A percentile compares a stretch with the other conserved stretches of the same genome.
These are phyloP conservation scores for Isabelozyma pseudorhagii DNA, from an alignment of 805 yeast genomes.

Conservation along the genomic window DNA sequence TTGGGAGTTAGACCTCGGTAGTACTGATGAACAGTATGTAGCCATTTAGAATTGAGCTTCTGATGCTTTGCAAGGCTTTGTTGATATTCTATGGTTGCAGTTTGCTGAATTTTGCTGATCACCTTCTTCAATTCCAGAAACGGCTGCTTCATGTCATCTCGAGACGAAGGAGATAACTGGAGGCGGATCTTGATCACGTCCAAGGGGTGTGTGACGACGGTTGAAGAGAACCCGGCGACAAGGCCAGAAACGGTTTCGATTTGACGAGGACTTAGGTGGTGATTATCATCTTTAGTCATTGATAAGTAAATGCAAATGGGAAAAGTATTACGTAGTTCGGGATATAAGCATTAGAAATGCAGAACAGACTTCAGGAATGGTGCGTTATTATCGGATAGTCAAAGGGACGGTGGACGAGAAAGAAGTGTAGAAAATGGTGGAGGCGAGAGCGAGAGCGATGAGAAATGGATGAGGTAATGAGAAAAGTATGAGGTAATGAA, in stretches of 20 bases:
- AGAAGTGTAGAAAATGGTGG: neutral
- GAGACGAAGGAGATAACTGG: conserved; percentile 41
- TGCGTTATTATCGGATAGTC: too few species aligned
- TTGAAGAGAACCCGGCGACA: conserved; percentile 76
- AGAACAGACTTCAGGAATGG: too few species aligned
- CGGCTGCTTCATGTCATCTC: conserved; percentile 8
- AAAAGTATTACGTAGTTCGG: neutral
- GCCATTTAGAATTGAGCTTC: conserved; percentile 4
- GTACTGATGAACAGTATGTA: conserved; percentile 23
- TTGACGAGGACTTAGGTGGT: conserved; percentile 16
- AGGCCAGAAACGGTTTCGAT: conserved; percentile 70
- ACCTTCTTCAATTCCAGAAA: conserved; percentile 18
- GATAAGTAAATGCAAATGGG: neutral
- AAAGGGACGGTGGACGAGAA: neutral
- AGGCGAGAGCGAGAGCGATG: neutral
- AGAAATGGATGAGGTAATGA: neutral
- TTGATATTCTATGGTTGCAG: conserved; percentile 12
- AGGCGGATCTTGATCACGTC: conserved; percentile 82
- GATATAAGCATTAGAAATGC: neutral
- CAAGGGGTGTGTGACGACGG: conserved; percentile 82
- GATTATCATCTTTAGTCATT: neutral
- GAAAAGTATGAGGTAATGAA: neutral
- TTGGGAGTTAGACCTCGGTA: conserved; percentile 84
- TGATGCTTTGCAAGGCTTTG: conserved; percentile 2
- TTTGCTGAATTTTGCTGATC: conserved; percentile 13